These are phyloP conservation scores for Coemansia sp. DNA, from an alignment of 192 early-diverging fungal species.

Conservation along the genomic window DNA sequence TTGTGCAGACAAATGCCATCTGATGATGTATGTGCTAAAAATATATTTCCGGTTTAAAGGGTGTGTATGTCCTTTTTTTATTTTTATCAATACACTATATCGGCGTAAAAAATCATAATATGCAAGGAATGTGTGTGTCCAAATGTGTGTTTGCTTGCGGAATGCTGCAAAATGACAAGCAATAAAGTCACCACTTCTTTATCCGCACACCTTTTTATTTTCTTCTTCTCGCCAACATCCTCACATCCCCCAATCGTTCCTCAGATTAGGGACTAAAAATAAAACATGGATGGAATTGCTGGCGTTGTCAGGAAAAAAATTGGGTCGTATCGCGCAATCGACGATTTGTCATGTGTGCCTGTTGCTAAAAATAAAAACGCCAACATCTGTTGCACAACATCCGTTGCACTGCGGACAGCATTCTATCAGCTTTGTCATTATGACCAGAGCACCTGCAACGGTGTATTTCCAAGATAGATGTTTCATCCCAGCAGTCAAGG, in stretches of 20 bases:
- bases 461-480: conserved; percentile 8
- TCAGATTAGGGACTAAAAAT: conserved; percentile 3
- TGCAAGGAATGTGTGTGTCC: neutral
- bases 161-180: neutral
- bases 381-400: neutral
- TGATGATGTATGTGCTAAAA: conserved; percentile 1
- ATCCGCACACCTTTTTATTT: neutral
- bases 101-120: too few relatives aligned
- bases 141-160: conserved; percentile 7
- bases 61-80: neutral
- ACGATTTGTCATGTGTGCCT: neutral
- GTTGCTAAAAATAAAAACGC: neutral
- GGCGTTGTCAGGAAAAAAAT: neutral
- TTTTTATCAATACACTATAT: too few relatives aligned
- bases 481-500: neutral
- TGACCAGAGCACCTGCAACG: neutral
- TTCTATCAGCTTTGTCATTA: neutral
- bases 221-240: neutral
- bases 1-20: conserved; percentile 1
- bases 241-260: too few relatives aligned
- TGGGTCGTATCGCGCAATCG: neutral
- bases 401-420: neutral
- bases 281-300: neutral
- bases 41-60: neutral
- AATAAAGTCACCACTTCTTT: conserved; percentile 1